A percentile compares a stretch with the other conserved stretches of the same genome.
Conservation (phyloP, 805 yeast species). For the Nakazawaea holstii region DNA sequence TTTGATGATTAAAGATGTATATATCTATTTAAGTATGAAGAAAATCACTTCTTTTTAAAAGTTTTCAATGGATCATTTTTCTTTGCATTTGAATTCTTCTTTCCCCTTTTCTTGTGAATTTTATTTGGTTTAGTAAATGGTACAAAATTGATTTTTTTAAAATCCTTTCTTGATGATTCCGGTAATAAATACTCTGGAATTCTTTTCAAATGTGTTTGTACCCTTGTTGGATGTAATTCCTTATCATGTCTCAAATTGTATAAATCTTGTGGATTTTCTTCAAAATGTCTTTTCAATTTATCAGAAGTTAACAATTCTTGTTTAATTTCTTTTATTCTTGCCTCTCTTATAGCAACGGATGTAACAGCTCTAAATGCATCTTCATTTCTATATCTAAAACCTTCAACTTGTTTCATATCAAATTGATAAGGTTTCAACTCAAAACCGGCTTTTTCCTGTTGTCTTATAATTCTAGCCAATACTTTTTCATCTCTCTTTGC, state of each 20-base stretch:
- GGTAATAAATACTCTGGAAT: slow-evolving; percentile 92
- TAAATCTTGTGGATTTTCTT: slow-evolving; percentile 94
- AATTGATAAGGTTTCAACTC: slow-evolving; percentile 85
- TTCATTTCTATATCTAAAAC: slow-evolving; percentile 93
- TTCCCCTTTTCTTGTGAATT: slow-evolving; percentile 24
- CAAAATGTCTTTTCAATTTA: slow-evolving; percentile 88
- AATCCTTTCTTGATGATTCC: slow-evolving; percentile 56
- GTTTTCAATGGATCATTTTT: slow-evolving; percentile 51
- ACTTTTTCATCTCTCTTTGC: slow-evolving; percentile 86
- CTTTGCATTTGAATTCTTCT: slow-evolving; percentile 22
- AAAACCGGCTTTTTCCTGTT: slow-evolving; percentile 68
- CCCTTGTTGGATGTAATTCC: slow-evolving; percentile 76
- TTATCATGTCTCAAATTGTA: slow-evolving; percentile 87
- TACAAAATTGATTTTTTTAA: slow-evolving; percentile 59
- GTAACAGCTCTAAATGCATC: slow-evolving; percentile 97
- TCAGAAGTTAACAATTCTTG: slow-evolving; percentile 84
- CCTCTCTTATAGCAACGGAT: slow-evolving; percentile 83
- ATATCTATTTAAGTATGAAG: too few relatives aligned
- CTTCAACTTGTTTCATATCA: slow-evolving; percentile 88
- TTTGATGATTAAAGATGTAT: background rate
- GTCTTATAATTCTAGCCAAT: slow-evolving; percentile 65
- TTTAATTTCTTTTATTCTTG: slow-evolving; percentile 83
- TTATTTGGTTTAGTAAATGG: slow-evolving; percentile 56
- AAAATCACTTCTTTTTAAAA: slow-evolving; percentile 24
- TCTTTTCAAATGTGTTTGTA: slow-evolving; percentile 80